Conservation (phyloP, 2,329 filamentous ascomycete genomes). For the Fusarium mundagurra region DNA sequence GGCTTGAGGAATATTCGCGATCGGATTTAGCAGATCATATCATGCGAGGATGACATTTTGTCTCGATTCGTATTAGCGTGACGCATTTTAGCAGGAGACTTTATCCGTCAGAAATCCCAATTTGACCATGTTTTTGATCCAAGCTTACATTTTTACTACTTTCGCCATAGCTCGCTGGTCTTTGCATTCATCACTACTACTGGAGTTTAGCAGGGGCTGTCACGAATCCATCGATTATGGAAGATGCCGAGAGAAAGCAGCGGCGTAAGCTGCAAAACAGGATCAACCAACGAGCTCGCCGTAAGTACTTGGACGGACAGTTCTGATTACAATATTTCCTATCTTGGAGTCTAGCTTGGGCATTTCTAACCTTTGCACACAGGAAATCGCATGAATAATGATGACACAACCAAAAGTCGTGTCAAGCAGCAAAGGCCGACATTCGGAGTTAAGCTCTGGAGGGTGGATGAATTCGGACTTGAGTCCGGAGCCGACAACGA, state of each 20-base stretch:
- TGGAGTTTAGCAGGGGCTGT: no score
- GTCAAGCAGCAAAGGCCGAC: neutral
- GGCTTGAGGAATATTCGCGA: neutral
- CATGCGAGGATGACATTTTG: slow-evolving; percentile 4
- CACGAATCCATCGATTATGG: neutral
- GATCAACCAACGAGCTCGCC: slow-evolving; percentile 12
- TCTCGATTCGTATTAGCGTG: slow-evolving; percentile 3
- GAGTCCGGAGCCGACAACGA: neutral
- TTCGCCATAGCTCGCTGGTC: neutral
- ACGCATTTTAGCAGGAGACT: neutral
- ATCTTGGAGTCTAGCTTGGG: no score
- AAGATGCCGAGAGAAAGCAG: neutral
- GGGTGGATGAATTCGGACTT: neutral
- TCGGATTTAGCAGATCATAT: neutral
- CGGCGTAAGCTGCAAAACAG: slow-evolving; percentile 11
- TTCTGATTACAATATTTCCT: neutral
- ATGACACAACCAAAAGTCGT: neutral
- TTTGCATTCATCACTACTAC: no score
- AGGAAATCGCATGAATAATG: neutral
- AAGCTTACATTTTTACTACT: slow-evolving; percentile 7
- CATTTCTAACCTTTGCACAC: neutral
- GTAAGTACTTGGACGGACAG: neutral
- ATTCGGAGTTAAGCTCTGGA: slow-evolving; percentile 16
- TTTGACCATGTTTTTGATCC: neutral
- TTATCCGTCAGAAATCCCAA: neutral